Percentiles rank a stretch among this genome's conserved stretches.
Evolutionary conservation across 140 eudicot species (phyloP).

Genomic region (Flaveria floridana): DNA sequence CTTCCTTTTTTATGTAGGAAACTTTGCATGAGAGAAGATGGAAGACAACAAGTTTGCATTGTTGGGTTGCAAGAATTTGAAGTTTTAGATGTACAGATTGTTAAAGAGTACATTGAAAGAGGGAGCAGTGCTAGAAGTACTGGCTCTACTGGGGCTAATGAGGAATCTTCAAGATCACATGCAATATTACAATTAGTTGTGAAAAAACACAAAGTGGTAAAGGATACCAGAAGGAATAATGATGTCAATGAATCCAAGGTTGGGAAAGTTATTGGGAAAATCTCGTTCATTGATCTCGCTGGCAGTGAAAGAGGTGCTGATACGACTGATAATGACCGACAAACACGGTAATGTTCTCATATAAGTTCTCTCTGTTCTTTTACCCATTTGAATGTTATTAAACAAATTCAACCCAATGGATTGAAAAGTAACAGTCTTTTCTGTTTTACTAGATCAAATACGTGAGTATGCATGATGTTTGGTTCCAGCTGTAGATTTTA

Average conservation of each 20-base stretch:
- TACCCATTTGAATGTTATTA: not conserved
- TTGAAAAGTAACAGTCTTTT: not conserved
- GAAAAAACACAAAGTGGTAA: constrained; percentile 79
- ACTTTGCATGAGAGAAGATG: constrained; percentile 99
- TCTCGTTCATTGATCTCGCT: constrained; percentile 97
- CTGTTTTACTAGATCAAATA: constrained; percentile 9
- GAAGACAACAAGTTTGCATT: constrained; percentile 96
- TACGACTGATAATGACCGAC: constrained; percentile 98
- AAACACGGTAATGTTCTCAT: constrained; percentile 63
- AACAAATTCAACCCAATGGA: not conserved
- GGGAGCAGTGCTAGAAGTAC: constrained; percentile 94
- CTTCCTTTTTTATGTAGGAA: constrained; percentile 48
- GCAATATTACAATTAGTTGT: constrained; percentile 91
- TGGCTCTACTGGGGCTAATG: constrained; percentile 98
- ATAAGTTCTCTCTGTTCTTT: not conserved
- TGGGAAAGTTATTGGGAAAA: constrained; percentile 88
- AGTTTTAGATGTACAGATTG: constrained; percentile 90
- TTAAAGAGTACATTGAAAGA: constrained; percentile 86
- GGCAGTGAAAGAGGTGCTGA: constrained; percentile 99
- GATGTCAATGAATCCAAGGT: constrained; percentile 62
- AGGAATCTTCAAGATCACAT: constrained; percentile 98
- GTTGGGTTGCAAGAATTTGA: constrained; percentile 98
- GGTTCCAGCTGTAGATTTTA: constrained; percentile 6
- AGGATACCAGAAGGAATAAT: constrained; percentile 60
- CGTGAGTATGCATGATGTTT: not conserved